Conservation (phyloP, 1,284 basidiomycete genomes). For the Ganoderma boninense region DNA sequence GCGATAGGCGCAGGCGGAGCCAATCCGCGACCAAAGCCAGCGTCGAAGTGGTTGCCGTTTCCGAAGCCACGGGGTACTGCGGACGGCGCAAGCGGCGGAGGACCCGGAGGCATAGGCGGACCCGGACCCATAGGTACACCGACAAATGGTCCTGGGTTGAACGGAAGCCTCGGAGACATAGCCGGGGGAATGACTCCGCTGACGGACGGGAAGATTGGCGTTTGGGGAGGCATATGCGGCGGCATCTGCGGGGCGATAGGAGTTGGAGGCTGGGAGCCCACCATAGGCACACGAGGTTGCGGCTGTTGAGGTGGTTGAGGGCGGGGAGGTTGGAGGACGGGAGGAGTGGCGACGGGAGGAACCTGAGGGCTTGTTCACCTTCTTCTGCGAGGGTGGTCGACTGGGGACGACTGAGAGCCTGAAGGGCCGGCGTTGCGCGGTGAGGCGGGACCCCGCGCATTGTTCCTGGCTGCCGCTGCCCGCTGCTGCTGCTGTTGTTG, state of each 20-base stretch:
- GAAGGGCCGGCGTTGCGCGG: conserved; percentile 59
- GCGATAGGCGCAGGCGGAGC: conserved; percentile 61
- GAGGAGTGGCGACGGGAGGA: conserved; percentile 37
- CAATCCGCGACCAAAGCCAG: conserved; percentile 51
- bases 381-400: conserved; percentile 57
- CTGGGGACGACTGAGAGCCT: conserved; percentile 52
- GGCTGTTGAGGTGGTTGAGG: conserved; percentile 46
- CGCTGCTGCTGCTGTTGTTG: conserved; percentile 44
- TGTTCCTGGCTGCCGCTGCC: conserved; percentile 39
- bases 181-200: conserved; percentile 52
- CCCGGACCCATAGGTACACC: conserved; percentile 46
- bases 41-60: conserved; percentile 58
- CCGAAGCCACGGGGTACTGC: conserved; percentile 60
- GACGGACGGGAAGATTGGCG: conserved; percentile 52
- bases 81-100: conserved; percentile 58
- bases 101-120: conserved; percentile 51
- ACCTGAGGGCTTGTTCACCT: conserved; percentile 54
- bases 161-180: conserved; percentile 58
- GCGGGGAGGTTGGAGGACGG: conserved; percentile 41
- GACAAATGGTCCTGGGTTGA: conserved; percentile 55
- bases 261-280: conserved; percentile 44
- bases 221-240: conserved; percentile 39
- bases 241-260: conserved; percentile 50
- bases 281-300: conserved; percentile 42
- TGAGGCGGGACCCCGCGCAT: conserved; percentile 55